Base-by-base conservation (phyloP, 768 basidiomycete genomes). In the Lenzites betulinus region DNA sequence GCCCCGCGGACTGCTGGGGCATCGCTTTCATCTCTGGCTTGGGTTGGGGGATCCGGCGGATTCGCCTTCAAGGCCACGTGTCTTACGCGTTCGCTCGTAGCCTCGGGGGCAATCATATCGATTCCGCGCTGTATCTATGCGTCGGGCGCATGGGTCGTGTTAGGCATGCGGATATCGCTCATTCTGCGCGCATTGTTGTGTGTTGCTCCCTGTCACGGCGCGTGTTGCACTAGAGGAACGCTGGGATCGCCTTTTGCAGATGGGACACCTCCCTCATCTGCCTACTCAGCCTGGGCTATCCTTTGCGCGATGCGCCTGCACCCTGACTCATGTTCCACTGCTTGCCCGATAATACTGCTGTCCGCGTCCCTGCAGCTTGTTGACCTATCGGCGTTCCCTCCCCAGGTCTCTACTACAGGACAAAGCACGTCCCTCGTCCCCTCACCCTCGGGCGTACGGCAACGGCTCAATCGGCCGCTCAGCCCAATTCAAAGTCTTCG, bases 341-440 rank as follows among this genome's bases (percentile, higher is more conserved):
- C 64, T 44, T 55, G 30, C 61, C 16, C 63, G 62, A 59, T 68
- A 64, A 62, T 60, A 64, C 54, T 46, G 28, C 54, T 33, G 25
- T 35, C 43, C 23, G 47, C 30, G 67, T 67, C 69, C 68, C 68
- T 68, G 65, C 67, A 68, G 72, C 57, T 64, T 70, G 66, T 63
- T 73, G 65, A 72, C 66, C 71, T 68, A 69, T 71, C 51, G 70
- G 70, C 33, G 44, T 44, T 71, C 63, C 67, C 58, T 68, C 54
- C 51, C 41, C 80, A 92, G 90, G 90, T 67, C 88, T 92, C 71
- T 92, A 92, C 80, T 87, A 88, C 81, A 93, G 91, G 82, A 84
- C 87, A 64, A 85, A 87, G 74, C 84, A 85, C 74, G 87, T 86
- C 75, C 83, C 87, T 67, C 87, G 89, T 61, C 89, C 89, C 58